Evolutionary conservation across 805 yeast genomes (phyloP).

Genomic region (Candida ovalis): DNA sequence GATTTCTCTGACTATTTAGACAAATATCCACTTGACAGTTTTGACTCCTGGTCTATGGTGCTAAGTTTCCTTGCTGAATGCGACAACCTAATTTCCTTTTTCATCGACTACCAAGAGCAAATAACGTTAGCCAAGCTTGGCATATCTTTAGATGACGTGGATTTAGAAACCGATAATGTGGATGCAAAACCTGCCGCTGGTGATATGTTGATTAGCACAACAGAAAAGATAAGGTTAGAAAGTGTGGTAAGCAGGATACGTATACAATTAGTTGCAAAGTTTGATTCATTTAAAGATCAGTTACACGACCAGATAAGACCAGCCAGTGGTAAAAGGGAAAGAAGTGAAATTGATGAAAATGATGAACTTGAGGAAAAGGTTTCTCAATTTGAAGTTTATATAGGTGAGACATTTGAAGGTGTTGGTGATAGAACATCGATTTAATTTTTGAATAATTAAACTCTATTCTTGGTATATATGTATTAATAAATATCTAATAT

Average conservation of each 20-base stretch:
- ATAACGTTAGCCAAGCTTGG: not conserved
- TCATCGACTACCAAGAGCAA: constrained; percentile 27
- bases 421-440: constrained; percentile 32
- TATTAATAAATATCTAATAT: too few relatives aligned
- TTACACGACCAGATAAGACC: constrained; percentile 4
- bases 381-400: constrained; percentile 20
- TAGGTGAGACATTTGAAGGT: constrained; percentile 36
- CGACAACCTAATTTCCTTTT: constrained; percentile 29
- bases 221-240: constrained; percentile 33
- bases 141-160: constrained; percentile 3
- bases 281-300: constrained; percentile 25
- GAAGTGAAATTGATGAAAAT: constrained; percentile 5
- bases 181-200: not conserved
- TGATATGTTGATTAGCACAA: constrained; percentile 22
- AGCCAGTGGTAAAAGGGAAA: constrained; percentile 8
- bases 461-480: not conserved
- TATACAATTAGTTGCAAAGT: constrained; percentile 23
- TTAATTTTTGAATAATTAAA: constrained; percentile 5
- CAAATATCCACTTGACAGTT: constrained; percentile 30
- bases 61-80: constrained; percentile 17
- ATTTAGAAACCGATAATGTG: constrained; percentile 7
- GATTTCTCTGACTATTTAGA: constrained; percentile 60
- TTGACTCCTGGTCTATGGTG: constrained; percentile 20
- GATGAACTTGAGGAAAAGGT: constrained; percentile 3
- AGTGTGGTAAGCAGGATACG: constrained; percentile 31